phyloP scores from a whole-genome alignment of 768 basidiomycete genomes.

The Imleria badia region DNA sequence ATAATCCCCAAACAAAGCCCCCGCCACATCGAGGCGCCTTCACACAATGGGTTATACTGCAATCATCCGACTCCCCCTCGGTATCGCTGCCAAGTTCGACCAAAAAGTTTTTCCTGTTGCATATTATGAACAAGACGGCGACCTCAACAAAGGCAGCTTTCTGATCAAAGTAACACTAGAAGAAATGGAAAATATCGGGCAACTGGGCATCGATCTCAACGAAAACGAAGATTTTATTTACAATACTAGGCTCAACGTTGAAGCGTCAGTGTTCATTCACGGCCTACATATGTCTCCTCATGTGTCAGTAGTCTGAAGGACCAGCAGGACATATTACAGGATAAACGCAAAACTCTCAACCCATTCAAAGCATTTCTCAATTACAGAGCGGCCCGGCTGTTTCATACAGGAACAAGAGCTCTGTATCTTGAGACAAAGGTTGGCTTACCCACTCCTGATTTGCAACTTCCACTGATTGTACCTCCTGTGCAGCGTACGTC shows the following conservation, averaged over 20 bases:
- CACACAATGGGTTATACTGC: not conserved
- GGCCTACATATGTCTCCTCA: not conserved
- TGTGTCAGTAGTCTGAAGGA: not conserved
- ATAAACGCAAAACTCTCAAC: not conserved
- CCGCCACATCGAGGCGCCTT: not conserved
- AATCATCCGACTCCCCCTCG: not conserved
- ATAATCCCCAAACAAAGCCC: not conserved
- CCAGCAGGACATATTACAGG: not conserved
- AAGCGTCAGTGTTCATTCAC: not conserved
- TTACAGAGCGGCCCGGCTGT: not conserved
- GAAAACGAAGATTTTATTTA: not conserved
- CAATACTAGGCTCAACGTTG: not conserved
- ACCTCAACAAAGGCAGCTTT: not conserved
- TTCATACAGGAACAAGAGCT: not conserved
- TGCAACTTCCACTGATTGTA: too few relatives aligned
- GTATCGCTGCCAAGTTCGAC: not conserved
- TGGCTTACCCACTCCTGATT: too few relatives aligned
- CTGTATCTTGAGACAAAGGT: constrained; percentile 1
- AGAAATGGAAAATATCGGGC: not conserved
- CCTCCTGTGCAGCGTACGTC: constrained; percentile 11
- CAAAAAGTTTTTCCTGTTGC: not conserved
- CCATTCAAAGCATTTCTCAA: not conserved
- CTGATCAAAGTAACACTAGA: constrained; percentile 7
- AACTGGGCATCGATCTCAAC: constrained; percentile 1
- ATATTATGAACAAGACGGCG: not conserved